phyloP scores from a whole-genome alignment of 768 basidiomycete genomes.

The Neoboletus magnificus region DNA sequence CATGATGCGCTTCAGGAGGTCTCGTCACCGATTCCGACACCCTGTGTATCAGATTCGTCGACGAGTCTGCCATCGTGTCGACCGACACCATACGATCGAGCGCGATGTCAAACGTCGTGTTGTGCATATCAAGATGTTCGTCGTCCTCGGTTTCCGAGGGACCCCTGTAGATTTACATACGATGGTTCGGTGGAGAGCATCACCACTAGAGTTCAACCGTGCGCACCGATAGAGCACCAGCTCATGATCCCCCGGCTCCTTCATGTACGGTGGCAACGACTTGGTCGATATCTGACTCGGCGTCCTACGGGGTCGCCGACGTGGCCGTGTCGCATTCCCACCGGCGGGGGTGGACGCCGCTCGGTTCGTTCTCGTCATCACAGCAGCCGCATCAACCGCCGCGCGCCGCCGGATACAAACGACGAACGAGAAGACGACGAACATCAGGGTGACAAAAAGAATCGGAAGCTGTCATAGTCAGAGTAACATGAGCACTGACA shows the following conservation, averaged over 20 bases:
- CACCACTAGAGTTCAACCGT: neutral
- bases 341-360: constrained; percentile 5
- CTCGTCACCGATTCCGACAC: constrained; percentile 6
- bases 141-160: constrained; percentile 29
- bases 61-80: constrained; percentile 20
- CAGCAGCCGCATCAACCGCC: neutral
- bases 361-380: neutral
- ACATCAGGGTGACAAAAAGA: constrained; percentile 22
- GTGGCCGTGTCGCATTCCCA: constrained; percentile 5
- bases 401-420: constrained; percentile 23
- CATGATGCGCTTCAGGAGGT: constrained; percentile 11
- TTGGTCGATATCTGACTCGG: constrained; percentile 80
- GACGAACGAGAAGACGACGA: constrained; percentile 20
- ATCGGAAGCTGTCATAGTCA: constrained; percentile 23
- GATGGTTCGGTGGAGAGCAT: neutral
- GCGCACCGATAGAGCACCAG: constrained; percentile 60
- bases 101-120: constrained; percentile 13
- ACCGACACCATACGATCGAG: constrained; percentile 24
- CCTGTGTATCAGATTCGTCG: constrained; percentile 21
- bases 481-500: neutral
- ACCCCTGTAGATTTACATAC: constrained; percentile 14
- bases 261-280: constrained; percentile 75
- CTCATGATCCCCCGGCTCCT: constrained; percentile 81
- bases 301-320: constrained; percentile 49
- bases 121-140: constrained; percentile 10